phyloP scores from a whole-genome alignment of 1,284 basidiomycete species.

The Puccinia novopanici region DNA sequence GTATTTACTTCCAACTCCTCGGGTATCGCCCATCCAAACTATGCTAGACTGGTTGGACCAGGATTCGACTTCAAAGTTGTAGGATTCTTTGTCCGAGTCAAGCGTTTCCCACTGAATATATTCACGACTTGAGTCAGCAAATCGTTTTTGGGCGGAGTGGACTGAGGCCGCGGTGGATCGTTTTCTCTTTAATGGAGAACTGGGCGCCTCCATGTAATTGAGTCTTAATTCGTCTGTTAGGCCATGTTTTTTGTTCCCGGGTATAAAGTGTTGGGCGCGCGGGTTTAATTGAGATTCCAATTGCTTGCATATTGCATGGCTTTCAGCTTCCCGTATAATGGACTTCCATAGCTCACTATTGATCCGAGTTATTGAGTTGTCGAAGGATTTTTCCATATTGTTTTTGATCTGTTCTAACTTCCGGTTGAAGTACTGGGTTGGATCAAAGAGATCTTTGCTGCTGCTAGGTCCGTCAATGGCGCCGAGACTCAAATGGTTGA shows the following conservation, averaged over 20 bases:
- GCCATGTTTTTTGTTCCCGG: too few species aligned
- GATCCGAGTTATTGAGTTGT: too few species aligned
- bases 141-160: not conserved
- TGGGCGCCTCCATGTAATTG: not conserved
- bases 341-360: too few species aligned
- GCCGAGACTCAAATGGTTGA: not conserved
- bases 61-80: not conserved
- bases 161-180: not conserved
- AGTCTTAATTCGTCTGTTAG: not conserved
- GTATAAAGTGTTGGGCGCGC: not conserved
- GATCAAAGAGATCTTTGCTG: not conserved
- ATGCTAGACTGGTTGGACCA: not conserved
- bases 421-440: too few species aligned
- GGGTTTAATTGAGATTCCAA: too few species aligned
- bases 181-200: not conserved
- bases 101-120: not conserved
- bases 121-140: not conserved
- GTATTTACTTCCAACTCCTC: too few species aligned
- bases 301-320: too few species aligned
- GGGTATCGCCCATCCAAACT: not conserved
- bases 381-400: too few species aligned
- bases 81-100: not conserved
- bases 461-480: too few species aligned
- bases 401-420: too few species aligned
- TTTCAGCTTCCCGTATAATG: too few species aligned